A percentile compares a stretch with the other conserved stretches of the same genome.
Conservation (phyloP, 768 basidiomycete species). For the Phanerochaete carnosa region DNA sequence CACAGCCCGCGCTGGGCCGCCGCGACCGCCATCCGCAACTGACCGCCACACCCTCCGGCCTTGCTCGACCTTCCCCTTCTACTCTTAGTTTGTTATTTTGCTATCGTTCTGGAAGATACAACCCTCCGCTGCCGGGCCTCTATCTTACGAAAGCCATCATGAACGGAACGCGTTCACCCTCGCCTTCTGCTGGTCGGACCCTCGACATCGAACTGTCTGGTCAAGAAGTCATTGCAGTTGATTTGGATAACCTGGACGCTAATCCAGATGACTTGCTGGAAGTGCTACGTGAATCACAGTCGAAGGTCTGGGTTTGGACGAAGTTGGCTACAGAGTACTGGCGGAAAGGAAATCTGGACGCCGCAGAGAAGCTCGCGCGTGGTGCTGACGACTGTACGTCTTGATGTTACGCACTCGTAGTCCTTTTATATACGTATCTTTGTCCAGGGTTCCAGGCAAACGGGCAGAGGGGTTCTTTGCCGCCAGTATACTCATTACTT, state of each 20-base stretch:
- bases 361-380: slow-evolving; percentile 72
- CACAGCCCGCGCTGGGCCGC: background rate
- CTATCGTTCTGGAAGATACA: background rate
- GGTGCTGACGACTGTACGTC: slow-evolving; percentile 64
- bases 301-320: slow-evolving; percentile 74
- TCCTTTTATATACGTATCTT: slow-evolving; percentile 11
- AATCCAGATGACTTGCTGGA: slow-evolving; percentile 74
- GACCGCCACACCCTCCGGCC: background rate
- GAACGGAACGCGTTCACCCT: slow-evolving; percentile 14
- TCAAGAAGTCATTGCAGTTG: slow-evolving; percentile 86
- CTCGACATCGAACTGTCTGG: slow-evolving; percentile 67
- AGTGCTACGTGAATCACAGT: slow-evolving; percentile 68
- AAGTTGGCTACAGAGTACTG: slow-evolving; percentile 87
- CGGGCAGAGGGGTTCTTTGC: slow-evolving; percentile 51
- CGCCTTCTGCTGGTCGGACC: slow-evolving; percentile 16
- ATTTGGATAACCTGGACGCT: slow-evolving; percentile 82
- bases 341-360: slow-evolving; percentile 69
- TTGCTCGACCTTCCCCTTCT: background rate
- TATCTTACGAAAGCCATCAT: background rate
- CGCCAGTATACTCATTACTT: slow-evolving; percentile 75
- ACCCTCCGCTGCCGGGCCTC: background rate
- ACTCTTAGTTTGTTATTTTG: background rate
- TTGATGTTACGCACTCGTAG: background rate
- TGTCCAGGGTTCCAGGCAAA: slow-evolving; percentile 51
- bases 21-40: background rate